Evolutionary conservation across 148 eudicot species (phyloP), one percentile per base, ranked within the genome.

Genomic region (Heliosperma pusillum): DNA sequence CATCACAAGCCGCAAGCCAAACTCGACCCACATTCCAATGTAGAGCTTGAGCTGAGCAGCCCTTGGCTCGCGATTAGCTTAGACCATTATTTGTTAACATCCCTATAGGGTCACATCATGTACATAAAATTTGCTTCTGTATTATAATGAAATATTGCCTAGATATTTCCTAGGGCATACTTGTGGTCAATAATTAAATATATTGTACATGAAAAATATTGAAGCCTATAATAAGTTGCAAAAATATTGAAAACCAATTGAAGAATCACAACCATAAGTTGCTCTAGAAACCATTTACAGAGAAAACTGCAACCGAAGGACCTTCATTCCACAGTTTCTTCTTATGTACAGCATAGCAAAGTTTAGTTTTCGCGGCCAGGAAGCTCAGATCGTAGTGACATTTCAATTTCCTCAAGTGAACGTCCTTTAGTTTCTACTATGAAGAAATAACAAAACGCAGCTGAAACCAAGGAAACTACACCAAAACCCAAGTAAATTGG

Each of bases 351-450:
- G 76, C 19, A 55, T 22, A 24, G 30, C 16, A 60, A 12, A 20
- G n/a, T 55, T 86, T 81, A 84, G 66, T 79, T 65, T 47, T 88
- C 88, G 19, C 79, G 47, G 19, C 63, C 80, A 0, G 64, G 74
- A 52, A 74, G 81, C 64, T 82, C 67, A 57, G 89, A 68, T 74
- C 82, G 86, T n/a, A 88, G 74, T 22, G 92, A 88, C 82, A 85
- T 80, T 81, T 89, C 94, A 33, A 92, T 92, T 77, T 88, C 91
- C 82, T 92, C 97, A 44, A 92, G 94, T 36, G 97, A 92, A 55
- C 92, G 87, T 45, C 97, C 97, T 87, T 83, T 87, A 19, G 97
- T 92, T 86, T 92, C 94, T 17, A 89, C 87, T 13, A 84, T 76
- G 66, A 80, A 87, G 59, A 60, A 79, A 40, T 77, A 88, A 17